phyloP scores from a whole-genome alignment of 352 stramenopile species.

The Pythium pyrilobum region DNA sequence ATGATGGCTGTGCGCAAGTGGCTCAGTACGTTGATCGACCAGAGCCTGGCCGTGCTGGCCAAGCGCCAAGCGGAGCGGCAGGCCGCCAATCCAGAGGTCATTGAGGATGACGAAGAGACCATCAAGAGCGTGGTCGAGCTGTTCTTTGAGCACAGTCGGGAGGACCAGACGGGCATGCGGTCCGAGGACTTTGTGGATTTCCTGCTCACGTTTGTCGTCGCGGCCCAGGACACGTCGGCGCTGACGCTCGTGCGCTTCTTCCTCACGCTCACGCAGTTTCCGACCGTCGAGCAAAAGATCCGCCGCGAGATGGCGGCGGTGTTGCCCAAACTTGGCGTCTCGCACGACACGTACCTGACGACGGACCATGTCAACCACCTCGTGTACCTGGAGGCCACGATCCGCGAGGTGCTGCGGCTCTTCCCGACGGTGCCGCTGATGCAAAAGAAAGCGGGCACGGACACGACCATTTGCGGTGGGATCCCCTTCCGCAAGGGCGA shows the following conservation, averaged over 20 bases:
- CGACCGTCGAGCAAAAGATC: slow-evolving; percentile 36
- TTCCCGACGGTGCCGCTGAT: slow-evolving; percentile 54
- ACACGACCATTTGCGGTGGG: slow-evolving; percentile 33
- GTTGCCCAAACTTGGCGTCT: neutral
- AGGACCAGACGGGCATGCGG: slow-evolving; percentile 19
- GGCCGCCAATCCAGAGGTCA: slow-evolving; percentile 9
- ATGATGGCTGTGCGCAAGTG: slow-evolving; percentile 31
- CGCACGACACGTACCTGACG: slow-evolving; percentile 23
- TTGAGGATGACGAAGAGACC: slow-evolving; percentile 25
- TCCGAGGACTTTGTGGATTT: slow-evolving; percentile 58
- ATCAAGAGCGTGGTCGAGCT: slow-evolving; percentile 9
- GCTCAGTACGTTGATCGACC: slow-evolving; percentile 38
- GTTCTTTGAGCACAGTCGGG: slow-evolving; percentile 1
- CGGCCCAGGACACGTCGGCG: slow-evolving; percentile 71
- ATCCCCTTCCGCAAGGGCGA: slow-evolving; percentile 18
- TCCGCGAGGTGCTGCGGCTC: slow-evolving; percentile 53
- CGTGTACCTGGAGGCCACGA: slow-evolving; percentile 42
- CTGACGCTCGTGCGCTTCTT: slow-evolving; percentile 62
- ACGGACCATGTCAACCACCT: slow-evolving; percentile 43
- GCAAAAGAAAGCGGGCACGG: slow-evolving; percentile 43
- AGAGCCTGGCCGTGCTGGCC: slow-evolving; percentile 26
- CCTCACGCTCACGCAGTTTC: slow-evolving; percentile 55
- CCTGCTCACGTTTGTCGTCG: slow-evolving; percentile 54
- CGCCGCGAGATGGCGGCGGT: slow-evolving; percentile 31
- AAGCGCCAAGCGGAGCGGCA: slow-evolving; percentile 17